Evolutionary conservation across 2,329 filamentous ascomycete species (phyloP).

Genomic region (Ambrosiella cleistominuta): DNA sequence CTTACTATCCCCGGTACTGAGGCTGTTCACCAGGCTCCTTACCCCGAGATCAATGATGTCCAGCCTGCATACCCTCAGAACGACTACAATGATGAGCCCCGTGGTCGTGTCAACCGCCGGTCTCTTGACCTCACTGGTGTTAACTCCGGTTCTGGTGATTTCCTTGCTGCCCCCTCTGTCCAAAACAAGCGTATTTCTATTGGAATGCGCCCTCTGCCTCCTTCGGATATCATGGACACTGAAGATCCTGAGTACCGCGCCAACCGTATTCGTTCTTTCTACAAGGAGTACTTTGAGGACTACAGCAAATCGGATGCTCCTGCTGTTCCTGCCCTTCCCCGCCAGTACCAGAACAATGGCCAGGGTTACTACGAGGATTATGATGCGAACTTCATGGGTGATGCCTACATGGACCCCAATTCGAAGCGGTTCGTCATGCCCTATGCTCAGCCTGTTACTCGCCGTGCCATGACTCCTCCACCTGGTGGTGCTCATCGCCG

Average conservation of each 20-base stretch:
- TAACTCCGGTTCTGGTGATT: constrained; percentile 18
- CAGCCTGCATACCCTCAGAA: constrained; percentile 9
- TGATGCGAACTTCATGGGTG: constrained; percentile 50
- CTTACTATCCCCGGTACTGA: constrained; percentile 10
- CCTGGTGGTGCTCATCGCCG: constrained; percentile 38
- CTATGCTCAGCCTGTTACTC: constrained; percentile 67
- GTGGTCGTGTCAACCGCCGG: constrained; percentile 21
- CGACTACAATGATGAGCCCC: constrained; percentile 17
- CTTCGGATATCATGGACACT: constrained; percentile 56
- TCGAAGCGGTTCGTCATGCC: constrained; percentile 59
- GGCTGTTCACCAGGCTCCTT: constrained; percentile 10
- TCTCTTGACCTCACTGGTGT: constrained; percentile 16
- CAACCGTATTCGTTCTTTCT: constrained; percentile 94
- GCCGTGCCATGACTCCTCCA: constrained; percentile 90
- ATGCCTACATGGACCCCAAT: constrained; percentile 50
- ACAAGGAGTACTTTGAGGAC: constrained; percentile 98
- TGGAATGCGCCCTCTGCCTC: constrained; percentile 69
- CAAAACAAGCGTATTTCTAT: constrained; percentile 45
- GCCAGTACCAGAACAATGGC: constrained; percentile 17
- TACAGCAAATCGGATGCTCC: constrained; percentile 29
- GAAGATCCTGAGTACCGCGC: constrained; percentile 90
- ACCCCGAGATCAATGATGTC: constrained; percentile 14
- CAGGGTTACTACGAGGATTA: constrained; percentile 55
- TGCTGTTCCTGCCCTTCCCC: constrained; percentile 25
- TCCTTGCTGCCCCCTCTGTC: constrained; percentile 36